Percentiles rank a stretch among this genome's conserved stretches.
Evolutionary conservation across 495 filamentous ascomycete genomes (phyloP).

Genomic region (Daldinia bambusicola): DNA sequence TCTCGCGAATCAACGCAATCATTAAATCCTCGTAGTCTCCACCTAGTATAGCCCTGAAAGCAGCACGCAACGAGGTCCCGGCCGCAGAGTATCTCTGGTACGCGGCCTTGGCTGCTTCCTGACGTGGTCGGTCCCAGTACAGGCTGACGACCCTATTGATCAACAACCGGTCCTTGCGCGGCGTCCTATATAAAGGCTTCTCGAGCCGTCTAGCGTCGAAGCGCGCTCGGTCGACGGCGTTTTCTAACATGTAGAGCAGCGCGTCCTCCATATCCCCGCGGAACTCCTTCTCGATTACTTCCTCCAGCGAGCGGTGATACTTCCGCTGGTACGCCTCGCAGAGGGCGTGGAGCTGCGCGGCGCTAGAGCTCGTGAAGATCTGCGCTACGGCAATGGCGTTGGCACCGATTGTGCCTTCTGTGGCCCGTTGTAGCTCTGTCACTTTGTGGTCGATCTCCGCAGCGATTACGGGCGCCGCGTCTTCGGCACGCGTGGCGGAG

Average conservation of each 20-base stretch:
- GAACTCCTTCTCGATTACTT: constrained; percentile 72
- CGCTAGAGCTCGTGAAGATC: constrained; percentile 69
- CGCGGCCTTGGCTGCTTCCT: constrained; percentile 71
- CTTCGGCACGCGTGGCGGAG: constrained; percentile 69
- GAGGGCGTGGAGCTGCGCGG: constrained; percentile 74
- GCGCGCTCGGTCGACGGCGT: constrained; percentile 73
- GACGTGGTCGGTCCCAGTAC: constrained; percentile 74
- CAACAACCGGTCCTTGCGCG: constrained; percentile 77
- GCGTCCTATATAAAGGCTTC: constrained; percentile 74
- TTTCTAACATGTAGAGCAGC: constrained; percentile 68
- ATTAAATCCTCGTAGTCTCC: constrained; percentile 32
- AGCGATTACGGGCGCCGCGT: constrained; percentile 63
- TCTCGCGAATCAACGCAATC: constrained; percentile 24
- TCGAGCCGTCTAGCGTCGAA: constrained; percentile 77
- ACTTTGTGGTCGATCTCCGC: constrained; percentile 70
- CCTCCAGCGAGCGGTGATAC: constrained; percentile 67
- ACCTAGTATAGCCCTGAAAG: constrained; percentile 9
- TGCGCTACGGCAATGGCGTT: constrained; percentile 62
- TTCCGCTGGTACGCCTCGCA: constrained; percentile 66
- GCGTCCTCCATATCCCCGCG: constrained; percentile 77
- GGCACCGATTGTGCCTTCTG: constrained; percentile 61
- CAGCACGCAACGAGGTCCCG: constrained; percentile 2
- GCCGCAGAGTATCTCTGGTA: constrained; percentile 63
- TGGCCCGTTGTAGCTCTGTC: constrained; percentile 67
- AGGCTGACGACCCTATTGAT: constrained; percentile 69